Conservation (phyloP, 352 stramenopile genomes). For the Phytopythium chamaehyphon region DNA sequence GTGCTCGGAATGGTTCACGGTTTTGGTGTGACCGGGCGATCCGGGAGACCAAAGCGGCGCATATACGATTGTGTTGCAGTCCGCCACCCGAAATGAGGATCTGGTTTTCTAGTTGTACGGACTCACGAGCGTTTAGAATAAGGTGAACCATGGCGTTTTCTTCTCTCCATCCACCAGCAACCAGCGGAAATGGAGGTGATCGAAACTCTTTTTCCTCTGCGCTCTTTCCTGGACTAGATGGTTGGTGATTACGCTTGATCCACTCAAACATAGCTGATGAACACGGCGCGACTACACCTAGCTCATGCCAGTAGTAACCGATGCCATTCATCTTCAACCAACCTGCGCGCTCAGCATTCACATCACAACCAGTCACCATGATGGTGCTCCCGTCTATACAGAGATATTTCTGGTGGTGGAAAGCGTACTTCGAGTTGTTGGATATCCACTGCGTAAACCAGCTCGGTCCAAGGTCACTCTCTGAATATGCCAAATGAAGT, state of each 20-base stretch:
- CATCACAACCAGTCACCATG: conserved; percentile 78
- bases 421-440: conserved; percentile 80
- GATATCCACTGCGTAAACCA: conserved; percentile 39
- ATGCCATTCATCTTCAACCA: conserved; percentile 58
- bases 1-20: conserved; percentile 40
- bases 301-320: conserved; percentile 79
- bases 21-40: conserved; percentile 34
- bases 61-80: conserved; percentile 74
- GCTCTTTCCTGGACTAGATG: conserved; percentile 45
- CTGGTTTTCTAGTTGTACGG: conserved; percentile 76
- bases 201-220: conserved; percentile 4
- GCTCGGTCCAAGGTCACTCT: conserved; percentile 63
- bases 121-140: conserved; percentile 61
- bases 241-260: conserved; percentile 54
- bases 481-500: conserved; percentile 50
- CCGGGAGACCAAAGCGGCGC: conserved; percentile 50
- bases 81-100: conserved; percentile 73
- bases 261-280: conserved; percentile 50
- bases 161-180: conserved; percentile 68
- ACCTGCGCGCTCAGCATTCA: conserved; percentile 65
- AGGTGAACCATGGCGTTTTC: conserved; percentile 83
- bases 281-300: conserved; percentile 48
- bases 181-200: conserved; percentile 57
- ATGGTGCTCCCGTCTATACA: conserved; percentile 53
- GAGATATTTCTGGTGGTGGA: conserved; percentile 83